Evolutionary conservation across 768 basidiomycete species (phyloP).

Genomic region (Boletus sensibilis): DNA sequence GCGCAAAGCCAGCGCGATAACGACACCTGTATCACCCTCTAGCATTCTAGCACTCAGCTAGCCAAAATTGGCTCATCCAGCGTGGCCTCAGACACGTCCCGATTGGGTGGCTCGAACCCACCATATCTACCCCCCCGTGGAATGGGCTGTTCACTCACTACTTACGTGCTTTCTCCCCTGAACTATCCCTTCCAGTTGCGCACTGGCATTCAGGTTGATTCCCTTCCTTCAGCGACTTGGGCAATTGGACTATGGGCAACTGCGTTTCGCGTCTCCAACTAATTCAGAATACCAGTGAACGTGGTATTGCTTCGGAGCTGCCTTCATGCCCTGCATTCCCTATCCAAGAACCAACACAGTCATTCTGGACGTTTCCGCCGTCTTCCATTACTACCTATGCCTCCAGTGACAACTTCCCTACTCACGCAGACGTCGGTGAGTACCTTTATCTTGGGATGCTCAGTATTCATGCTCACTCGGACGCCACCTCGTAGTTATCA

Average conservation of each 20-base stretch:
- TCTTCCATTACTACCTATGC: constrained; percentile 41
- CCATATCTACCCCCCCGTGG: constrained; percentile 14
- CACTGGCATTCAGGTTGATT: not conserved
- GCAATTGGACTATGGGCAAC: constrained; percentile 25
- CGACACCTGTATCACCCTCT: not conserved
- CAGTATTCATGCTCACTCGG: not conserved
- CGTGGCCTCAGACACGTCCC: constrained; percentile 2
- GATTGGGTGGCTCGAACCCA: constrained; percentile 9
- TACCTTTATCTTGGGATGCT: not conserved
- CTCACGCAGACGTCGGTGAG: constrained; percentile 56
- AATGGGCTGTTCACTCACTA: constrained; percentile 10
- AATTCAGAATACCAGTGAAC: not conserved
- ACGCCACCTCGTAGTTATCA: constrained; percentile 36
- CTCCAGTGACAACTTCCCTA: constrained; percentile 35
- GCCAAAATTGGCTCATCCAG: constrained; percentile 1
- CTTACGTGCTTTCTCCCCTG: not conserved
- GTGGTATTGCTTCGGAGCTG: not conserved
- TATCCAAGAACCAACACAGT: constrained; percentile 46
- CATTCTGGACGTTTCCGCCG: constrained; percentile 65
- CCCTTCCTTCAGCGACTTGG: constrained; percentile 3
- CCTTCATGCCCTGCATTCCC: constrained; percentile 45
- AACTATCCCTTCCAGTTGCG: not conserved
- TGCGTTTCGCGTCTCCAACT: constrained; percentile 17
- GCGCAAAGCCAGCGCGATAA: constrained; percentile 1
- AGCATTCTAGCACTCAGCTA: not conserved